These are phyloP conservation scores for Pestalotiopsis sp. DNA, from an alignment of 2,329 filamentous ascomycete genomes.

Conservation along the genomic window DNA sequence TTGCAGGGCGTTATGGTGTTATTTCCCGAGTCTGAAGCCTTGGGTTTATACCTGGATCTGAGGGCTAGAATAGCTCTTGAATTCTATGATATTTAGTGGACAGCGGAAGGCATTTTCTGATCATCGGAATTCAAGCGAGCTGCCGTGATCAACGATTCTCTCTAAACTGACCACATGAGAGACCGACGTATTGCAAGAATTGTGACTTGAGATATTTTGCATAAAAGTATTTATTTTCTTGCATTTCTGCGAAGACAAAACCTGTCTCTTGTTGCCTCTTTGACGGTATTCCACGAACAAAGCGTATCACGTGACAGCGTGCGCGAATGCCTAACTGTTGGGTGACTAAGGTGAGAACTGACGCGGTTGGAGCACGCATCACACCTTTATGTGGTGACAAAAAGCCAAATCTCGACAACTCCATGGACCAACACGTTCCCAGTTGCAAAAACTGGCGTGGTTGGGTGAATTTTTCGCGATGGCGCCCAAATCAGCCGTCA, in stretches of 20 bases:
- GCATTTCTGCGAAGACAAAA: no score
- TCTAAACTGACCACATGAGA: no score
- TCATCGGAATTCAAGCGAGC: neutral
- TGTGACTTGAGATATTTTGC: no score
- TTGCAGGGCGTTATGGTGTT: constrained; percentile 25
- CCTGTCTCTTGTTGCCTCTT: neutral
- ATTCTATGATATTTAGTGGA: neutral
- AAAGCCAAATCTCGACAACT: neutral
- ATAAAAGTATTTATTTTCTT: no score
- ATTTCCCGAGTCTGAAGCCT: neutral
- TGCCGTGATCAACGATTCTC: neutral
- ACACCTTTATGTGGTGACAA: neutral
- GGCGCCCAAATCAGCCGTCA: neutral
- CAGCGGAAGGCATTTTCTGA: neutral
- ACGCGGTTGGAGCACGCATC: neutral
- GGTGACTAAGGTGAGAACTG: neutral
- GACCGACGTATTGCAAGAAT: neutral
- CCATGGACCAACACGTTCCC: neutral
- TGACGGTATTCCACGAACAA: neutral
- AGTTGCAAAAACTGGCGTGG: neutral
- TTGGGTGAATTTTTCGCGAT: neutral
- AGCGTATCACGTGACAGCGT: constrained; percentile 1
- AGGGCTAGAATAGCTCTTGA: neutral
- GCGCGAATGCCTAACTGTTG: neutral
- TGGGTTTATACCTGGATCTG: neutral